Conservation (phyloP, 2,329 filamentous ascomycete genomes). For the Rhynchosporium secalis region DNA sequence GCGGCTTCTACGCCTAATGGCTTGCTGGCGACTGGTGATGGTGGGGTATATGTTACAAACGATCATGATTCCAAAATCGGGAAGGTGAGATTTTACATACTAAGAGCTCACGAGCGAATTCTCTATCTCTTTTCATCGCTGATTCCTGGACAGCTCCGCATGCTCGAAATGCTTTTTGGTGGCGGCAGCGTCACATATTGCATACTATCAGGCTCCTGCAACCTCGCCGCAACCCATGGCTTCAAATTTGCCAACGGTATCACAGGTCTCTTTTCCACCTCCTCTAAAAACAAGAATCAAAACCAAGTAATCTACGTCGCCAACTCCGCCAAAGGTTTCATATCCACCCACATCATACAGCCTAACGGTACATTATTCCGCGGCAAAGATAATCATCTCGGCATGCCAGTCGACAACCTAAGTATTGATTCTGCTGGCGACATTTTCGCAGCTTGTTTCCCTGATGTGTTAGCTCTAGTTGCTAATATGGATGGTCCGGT, state of each 20-base stretch:
- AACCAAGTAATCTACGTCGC: slow-evolving; percentile 35
- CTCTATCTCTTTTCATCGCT: background rate
- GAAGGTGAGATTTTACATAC: slow-evolving; percentile 19
- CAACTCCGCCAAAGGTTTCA: slow-evolving; percentile 33
- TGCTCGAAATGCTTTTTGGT: slow-evolving; percentile 31
- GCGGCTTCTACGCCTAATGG: slow-evolving; percentile 39
- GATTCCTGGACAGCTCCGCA: slow-evolving; percentile 14
- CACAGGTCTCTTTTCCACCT: background rate
- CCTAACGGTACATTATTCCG: slow-evolving; percentile 11
- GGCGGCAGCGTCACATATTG: slow-evolving; percentile 35
- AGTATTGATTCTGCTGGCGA: slow-evolving; percentile 39
- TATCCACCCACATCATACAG: slow-evolving; percentile 28
- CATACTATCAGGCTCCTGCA: slow-evolving; percentile 20
- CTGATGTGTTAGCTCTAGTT: slow-evolving; percentile 33
- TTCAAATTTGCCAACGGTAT: slow-evolving; percentile 41
- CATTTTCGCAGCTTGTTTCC: slow-evolving; percentile 38
- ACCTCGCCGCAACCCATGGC: slow-evolving; percentile 28
- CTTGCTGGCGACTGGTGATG: slow-evolving; percentile 35
- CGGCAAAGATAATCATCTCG: slow-evolving; percentile 31
- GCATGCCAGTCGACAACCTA: slow-evolving; percentile 40
- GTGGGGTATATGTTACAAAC: slow-evolving; percentile 40
- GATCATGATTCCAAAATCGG: slow-evolving; percentile 35
- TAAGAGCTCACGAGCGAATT: background rate
- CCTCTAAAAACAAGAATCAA: slow-evolving; percentile 1
- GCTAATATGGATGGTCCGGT: slow-evolving; percentile 27